Percentiles rank a stretch among this genome's conserved stretches.
Conservation (phyloP, 225 moss, liverwort and hornwort genomes). For the Straminergon stramineum region DNA sequence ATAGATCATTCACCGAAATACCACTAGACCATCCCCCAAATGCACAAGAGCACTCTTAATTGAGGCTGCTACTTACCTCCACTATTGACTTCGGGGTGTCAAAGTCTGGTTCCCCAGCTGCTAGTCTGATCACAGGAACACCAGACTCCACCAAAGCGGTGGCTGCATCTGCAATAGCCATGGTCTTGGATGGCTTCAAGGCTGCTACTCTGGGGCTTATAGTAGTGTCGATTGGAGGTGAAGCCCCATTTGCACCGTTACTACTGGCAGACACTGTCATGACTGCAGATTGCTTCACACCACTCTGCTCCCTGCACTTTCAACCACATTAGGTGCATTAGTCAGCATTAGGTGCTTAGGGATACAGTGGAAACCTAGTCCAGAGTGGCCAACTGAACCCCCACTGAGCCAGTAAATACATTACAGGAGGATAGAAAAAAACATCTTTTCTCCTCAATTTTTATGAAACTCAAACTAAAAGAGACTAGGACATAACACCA, state of each 20-base stretch:
- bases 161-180: slow-evolving; percentile 89
- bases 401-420: not conserved
- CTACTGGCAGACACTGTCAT: slow-evolving; percentile 26
- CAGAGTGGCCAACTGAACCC: not conserved
- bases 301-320: slow-evolving; percentile 19
- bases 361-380: not conserved
- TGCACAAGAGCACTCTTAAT: not conserved
- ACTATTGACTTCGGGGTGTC: slow-evolving; percentile 64
- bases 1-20: not conserved
- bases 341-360: not conserved
- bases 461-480: not conserved
- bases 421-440: not conserved
- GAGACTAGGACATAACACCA: not conserved
- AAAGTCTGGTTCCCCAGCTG: slow-evolving; percentile 98
- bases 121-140: slow-evolving; percentile 91
- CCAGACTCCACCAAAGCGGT: slow-evolving; percentile 84
- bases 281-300: slow-evolving; percentile 5
- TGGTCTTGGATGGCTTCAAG: slow-evolving; percentile 93
- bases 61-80: slow-evolving; percentile 32
- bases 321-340: not conserved
- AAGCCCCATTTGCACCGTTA: slow-evolving; percentile 25
- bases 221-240: slow-evolving; percentile 45
- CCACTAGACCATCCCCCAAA: not conserved
- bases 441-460: not conserved
- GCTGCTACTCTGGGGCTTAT: slow-evolving; percentile 85